phyloP scores from a whole-genome alignment of 2,329 filamentous ascomycete species.

The Colletotrichum australisinense region DNA sequence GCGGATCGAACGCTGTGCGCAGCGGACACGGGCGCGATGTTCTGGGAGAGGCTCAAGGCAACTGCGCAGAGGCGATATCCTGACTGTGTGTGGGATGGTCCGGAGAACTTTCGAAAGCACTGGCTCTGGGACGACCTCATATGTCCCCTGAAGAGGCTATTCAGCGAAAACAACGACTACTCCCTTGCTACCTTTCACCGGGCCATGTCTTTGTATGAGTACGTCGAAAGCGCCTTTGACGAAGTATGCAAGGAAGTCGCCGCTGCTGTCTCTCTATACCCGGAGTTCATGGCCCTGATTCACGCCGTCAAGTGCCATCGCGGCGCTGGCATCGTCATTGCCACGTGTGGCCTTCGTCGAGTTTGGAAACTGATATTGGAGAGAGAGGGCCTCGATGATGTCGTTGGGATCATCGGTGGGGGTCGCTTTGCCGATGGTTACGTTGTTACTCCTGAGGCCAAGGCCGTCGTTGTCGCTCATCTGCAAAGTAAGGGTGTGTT shows the following conservation, averaged over 20 bases:
- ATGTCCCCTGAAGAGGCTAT: conserved; percentile 55
- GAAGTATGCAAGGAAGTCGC: conserved; percentile 57
- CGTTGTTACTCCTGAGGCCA: conserved; percentile 61
- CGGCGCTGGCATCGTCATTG: conserved; percentile 58
- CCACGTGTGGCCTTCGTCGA: conserved; percentile 64
- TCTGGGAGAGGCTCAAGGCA: conserved; percentile 53
- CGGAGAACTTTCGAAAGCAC: not conserved
- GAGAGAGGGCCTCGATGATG: conserved; percentile 50
- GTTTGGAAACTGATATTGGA: conserved; percentile 68
- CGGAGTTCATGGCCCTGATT: conserved; percentile 60
- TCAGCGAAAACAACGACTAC: conserved; percentile 59
- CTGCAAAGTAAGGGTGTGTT: conserved; percentile 46
- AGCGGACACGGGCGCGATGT: conserved; percentile 61
- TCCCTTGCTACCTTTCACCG: conserved; percentile 67
- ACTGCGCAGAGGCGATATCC: not conserved
- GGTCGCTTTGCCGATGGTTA: conserved; percentile 58
- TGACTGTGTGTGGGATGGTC: not conserved
- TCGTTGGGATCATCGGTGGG: conserved; percentile 63
- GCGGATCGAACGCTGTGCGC: conserved; percentile 66
- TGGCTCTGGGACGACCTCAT: not conserved
- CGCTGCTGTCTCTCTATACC: conserved; percentile 52
- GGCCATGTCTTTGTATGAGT: conserved; percentile 63
- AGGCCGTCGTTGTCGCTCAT: conserved; percentile 57
- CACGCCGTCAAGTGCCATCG: conserved; percentile 40
- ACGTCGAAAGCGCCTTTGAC: conserved; percentile 55